Evolutionary conservation across 106 monocot genomes (phyloP), one percentile per base, ranked within the genome.

Genomic region (Acanthochlamys bracteata): DNA sequence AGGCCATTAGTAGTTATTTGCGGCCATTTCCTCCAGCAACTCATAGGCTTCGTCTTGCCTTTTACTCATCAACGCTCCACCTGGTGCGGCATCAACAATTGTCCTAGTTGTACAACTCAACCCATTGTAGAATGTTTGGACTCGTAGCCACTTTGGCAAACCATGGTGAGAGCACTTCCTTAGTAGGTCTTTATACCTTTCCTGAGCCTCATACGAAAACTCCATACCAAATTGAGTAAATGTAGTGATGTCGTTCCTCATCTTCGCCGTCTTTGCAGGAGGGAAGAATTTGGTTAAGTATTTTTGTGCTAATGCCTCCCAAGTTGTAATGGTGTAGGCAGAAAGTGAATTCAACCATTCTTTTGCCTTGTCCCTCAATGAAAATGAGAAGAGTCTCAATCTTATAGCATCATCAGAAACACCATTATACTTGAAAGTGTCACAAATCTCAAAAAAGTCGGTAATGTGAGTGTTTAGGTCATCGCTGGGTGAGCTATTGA

Each of bases 161-260:
- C 42, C 63, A 14, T 63, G 63, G 42, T 63, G 63, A 20, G 63
- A 41, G 20, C 63, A 63, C 42, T 63, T 63, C 41, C 41, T 41
- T 10, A 63, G 63, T 19, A 41, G 1, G 7, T 63, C 63, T 19
- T 63, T 63, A 39, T 61, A 60, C 26, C 60, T 60, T 60, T 60
- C 25, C 60, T 25, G 27, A 25, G 60, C 60, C 17, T 60, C 25
- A 16, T 27, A 60, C 11, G 27, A 26, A 14, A 15, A 60, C 17
- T 60, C 60, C 22, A 60, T 25, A 60, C 27, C 26, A 60, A 8
- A 25, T 27, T 60, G 60, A 22, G 22, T 60, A 17, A 60, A 60
- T 2, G 24, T 22, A 27, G 24, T 26, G 25, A 60, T 60, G 14
- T 60, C 60, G 27, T 16, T 60, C 26, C 60, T 60, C 15, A 60